Base-by-base conservation (phyloP, 805 yeast genomes). In the Starmerella riodocensis region DNA sequence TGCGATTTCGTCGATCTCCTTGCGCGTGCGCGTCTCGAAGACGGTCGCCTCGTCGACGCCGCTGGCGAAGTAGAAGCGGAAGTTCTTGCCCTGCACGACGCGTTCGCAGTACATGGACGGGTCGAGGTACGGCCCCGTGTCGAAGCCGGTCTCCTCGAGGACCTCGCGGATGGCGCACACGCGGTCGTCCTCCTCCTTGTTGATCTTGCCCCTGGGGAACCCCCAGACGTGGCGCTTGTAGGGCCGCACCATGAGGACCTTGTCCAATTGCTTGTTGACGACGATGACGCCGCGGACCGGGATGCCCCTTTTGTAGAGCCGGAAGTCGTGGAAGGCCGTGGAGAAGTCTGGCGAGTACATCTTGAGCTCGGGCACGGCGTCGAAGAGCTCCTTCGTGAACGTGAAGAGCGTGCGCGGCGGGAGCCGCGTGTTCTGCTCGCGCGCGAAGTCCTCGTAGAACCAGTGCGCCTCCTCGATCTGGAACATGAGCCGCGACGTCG, bases 381-480 rank as follows among this genome's bases (percentile, higher is more conserved):
- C 79, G 78, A 94, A 88, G 26, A 91, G 62, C 46, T 66, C 67
- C 33, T 77, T 70, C 0, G 86, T 76, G 57, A 91, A 86, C 7
- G 69, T 61, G 56, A 78, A 79, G 72, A 85, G 75, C 53, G 77
- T 79, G 65, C 86, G 62, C 2, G 71, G 56, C 1, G 96, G 97
- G 42, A 88, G 65, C 24, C 67, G 58, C 3, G 91, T 86, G 56
- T 84, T 79, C 51, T 77, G 61, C 26, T 70, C 71, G 26, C 86
- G 70, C 11, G 78, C 67, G 52, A 78, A 86, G 60, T 91, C 99
- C 36, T 79, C 71, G 60, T 86, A 91, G 56, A 81, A 91, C 98
- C 98, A 91, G 51, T 85, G 95, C 2, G 98, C 98, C 59, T 91
- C 97, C 64, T 91, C 99, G 30, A 91, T 77, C 57, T 86, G 94